Conservation (phyloP, 2,329 filamentous ascomycete genomes). For the Parasarocladium wereldwijsianum region DNA sequence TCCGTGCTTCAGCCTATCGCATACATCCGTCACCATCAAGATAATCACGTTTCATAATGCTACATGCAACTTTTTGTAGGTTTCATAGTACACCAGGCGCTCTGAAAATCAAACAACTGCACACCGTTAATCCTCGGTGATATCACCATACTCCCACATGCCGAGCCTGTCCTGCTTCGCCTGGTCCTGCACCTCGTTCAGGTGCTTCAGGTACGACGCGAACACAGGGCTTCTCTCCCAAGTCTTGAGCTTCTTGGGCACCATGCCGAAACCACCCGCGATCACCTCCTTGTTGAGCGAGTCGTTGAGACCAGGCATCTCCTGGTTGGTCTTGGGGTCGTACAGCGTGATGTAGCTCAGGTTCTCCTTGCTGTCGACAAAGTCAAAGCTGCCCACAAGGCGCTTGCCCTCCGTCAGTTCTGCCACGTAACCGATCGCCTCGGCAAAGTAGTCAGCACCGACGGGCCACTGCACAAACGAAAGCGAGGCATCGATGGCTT, state of each 20-base stretch:
- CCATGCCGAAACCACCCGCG: constrained; percentile 73
- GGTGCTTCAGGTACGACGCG: constrained; percentile 52
- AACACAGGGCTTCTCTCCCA: constrained; percentile 70
- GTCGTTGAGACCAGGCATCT: constrained; percentile 45
- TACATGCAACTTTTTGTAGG: too few relatives aligned
- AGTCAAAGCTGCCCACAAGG: constrained; percentile 85
- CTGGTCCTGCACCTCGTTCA: constrained; percentile 59
- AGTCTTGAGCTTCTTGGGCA: constrained; percentile 76
- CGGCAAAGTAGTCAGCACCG: constrained; percentile 66
- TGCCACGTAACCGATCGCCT: constrained; percentile 62
- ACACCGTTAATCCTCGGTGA: constrained; percentile 68
- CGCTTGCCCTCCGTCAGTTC: constrained; percentile 61
- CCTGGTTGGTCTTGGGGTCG: constrained; percentile 51
- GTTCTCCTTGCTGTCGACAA: constrained; percentile 62
- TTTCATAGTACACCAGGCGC: too few relatives aligned
- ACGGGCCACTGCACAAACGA: constrained; percentile 82
- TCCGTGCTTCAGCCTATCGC: too few relatives aligned
- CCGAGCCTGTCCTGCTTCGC: constrained; percentile 71
- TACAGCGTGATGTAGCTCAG: constrained; percentile 78
- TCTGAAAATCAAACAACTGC: too few relatives aligned
- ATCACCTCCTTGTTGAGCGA: constrained; percentile 86
- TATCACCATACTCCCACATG: constrained; percentile 97
- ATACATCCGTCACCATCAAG: too few relatives aligned
- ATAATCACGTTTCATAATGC: too few relatives aligned
- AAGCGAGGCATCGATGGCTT: constrained; percentile 75